Base-by-base conservation (phyloP, 2,329 filamentous ascomycete genomes). In the Ophiostoma ips region DNA sequence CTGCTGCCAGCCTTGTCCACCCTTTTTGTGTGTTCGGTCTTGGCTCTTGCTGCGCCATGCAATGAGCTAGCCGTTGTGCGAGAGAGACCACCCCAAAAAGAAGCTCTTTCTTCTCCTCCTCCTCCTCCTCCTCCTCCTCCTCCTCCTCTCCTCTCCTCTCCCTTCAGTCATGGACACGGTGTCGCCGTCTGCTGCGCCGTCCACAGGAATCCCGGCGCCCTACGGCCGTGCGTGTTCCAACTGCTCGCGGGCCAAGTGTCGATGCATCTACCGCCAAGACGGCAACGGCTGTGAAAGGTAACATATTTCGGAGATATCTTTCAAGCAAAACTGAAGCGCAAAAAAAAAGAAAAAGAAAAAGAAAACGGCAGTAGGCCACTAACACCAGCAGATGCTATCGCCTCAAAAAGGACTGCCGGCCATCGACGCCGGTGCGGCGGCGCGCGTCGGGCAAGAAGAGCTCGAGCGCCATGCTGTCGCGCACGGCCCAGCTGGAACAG, bases 161-260 rank as follows among this genome's bases (percentile, higher is more conserved):
- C 28, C 38, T n/a, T 24, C 37, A 31, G 33, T 12, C 33, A 31
- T 30, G 34, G 24, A 37, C 15, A 18, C n/a, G 31, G 35, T 16
- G 11, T 30, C 24, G 21, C 36, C 35, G 35, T 15, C 2, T 6
- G 38, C 40, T 18, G 40, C 15, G 24, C 40, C 30, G 11, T 5
- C 45, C 5, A 16, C 28, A 8, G 54, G 57, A 30, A 54, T 55
- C 9, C 55, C 55, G 30, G 58, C 58, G 13, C 55, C 55, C 34
- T 71, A 71, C 53, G 68, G 69, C 30, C 62, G 68, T 28, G 69
- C 70, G 2, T 72, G 70, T 54, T 65, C 63, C 35, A 71, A 70
- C 55, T 73, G 70, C 57, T 67, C 68, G 46, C 64, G 61, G 40
- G 68, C 70, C 49, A 73, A 73, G 56, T 71, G 67, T 58, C 69